phyloP scores from a whole-genome alignment of 2,329 filamentous ascomycete genomes.

The Ceratocystis destructans region DNA sequence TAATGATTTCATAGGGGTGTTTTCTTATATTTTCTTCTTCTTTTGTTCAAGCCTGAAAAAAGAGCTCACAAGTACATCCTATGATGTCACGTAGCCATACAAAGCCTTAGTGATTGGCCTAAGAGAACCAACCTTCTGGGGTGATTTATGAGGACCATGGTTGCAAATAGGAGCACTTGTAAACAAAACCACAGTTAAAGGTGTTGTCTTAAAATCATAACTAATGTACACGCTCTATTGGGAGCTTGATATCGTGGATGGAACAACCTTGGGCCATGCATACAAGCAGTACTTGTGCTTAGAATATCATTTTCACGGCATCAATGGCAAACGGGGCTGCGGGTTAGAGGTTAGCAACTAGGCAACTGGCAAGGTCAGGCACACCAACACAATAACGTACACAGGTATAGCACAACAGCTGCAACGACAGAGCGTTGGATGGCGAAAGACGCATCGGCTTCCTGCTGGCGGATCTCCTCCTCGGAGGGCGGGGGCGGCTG shows the following conservation, averaged over 20 bases:
- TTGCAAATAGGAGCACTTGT: neutral
- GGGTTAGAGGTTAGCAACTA: neutral
- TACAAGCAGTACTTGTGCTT: slow-evolving; percentile 20
- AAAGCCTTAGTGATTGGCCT: neutral
- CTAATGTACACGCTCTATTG: slow-evolving; percentile 13
- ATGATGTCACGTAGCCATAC: slow-evolving; percentile 2
- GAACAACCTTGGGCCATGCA: neutral
- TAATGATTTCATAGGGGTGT: neutral
- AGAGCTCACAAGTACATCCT: neutral
- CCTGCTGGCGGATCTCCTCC: slow-evolving; percentile 56
- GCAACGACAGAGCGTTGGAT: slow-evolving; percentile 54
- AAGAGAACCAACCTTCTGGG: neutral
- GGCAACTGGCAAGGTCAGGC: neutral
- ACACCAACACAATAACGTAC: slow-evolving; percentile 36
- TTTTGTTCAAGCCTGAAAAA: neutral
- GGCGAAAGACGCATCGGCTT: slow-evolving; percentile 52
- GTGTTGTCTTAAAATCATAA: slow-evolving; percentile 9
- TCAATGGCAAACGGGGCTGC: slow-evolving; percentile 47
- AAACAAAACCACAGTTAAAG: neutral
- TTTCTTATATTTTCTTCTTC: neutral
- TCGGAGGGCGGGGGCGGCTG: slow-evolving; percentile 54
- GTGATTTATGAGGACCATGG: neutral
- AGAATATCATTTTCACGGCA: slow-evolving; percentile 34
- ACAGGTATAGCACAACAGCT: slow-evolving; percentile 59
- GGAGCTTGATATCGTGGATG: slow-evolving; percentile 11